These are phyloP conservation scores for Corniculantispora saksenae DNA, from an alignment of 2,329 filamentous ascomycete species.

Conservation along the genomic window DNA sequence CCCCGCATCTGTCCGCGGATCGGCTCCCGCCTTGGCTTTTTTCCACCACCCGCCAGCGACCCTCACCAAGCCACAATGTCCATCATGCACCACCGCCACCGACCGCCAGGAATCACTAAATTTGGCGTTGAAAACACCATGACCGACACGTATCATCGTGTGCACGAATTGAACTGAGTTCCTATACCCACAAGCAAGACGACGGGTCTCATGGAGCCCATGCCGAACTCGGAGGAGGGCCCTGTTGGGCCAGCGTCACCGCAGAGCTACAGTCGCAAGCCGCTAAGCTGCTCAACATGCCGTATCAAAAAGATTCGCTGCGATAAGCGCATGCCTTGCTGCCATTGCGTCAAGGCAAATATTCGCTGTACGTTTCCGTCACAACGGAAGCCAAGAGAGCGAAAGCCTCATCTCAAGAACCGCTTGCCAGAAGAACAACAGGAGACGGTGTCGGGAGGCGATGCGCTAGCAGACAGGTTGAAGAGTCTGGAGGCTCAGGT, in stretches of 20 bases:
- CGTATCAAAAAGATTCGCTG: slow-evolving; percentile 16
- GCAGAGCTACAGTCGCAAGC: slow-evolving; percentile 2
- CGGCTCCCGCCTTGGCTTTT: slow-evolving; percentile 9
- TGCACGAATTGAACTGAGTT: neutral
- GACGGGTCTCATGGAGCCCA: neutral
- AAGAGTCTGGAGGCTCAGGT: slow-evolving; percentile 8
- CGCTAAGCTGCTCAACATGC: slow-evolving; percentile 15
- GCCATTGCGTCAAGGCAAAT: slow-evolving; percentile 14
- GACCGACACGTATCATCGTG: neutral
- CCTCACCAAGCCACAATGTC: neutral
- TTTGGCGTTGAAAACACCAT: neutral
- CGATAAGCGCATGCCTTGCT: slow-evolving; percentile 12
- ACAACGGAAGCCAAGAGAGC: slow-evolving; percentile 8
- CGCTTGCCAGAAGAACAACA: neutral
- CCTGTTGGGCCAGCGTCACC: neutral
- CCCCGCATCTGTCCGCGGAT: slow-evolving; percentile 4
- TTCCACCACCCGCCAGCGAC: neutral
- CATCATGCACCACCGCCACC: neutral
- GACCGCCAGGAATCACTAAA: neutral
- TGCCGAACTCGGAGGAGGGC: neutral
- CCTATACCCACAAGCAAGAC: neutral
- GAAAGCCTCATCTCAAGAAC: slow-evolving; percentile 2
- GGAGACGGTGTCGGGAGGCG: neutral
- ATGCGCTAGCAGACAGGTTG: neutral
- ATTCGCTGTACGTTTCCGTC: slow-evolving; percentile 8